These are phyloP conservation scores for Macrolepiota fuliginosa DNA, from an alignment of 768 basidiomycete species.

Conservation along the genomic window DNA sequence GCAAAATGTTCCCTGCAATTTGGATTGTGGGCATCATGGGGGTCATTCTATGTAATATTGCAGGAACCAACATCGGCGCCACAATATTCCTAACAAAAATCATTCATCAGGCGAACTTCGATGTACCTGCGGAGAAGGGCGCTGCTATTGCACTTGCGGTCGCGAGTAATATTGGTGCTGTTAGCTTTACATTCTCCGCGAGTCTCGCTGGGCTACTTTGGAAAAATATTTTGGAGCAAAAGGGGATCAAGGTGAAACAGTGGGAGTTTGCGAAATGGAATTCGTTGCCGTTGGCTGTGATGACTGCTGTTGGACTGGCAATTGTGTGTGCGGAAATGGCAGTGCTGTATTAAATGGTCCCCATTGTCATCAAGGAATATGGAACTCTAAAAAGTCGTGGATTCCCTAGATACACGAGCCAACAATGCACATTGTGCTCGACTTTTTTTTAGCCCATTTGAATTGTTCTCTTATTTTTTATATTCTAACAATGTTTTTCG, in stretches of 20 bases:
- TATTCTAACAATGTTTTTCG: too few relatives aligned
- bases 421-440: too few relatives aligned
- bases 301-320: constrained; percentile 64
- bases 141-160: constrained; percentile 78
- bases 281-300: constrained; percentile 55
- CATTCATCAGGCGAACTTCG: constrained; percentile 45
- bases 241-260: constrained; percentile 61
- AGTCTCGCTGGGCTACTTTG: constrained; percentile 89
- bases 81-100: constrained; percentile 87
- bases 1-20: constrained; percentile 47
- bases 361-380: neutral
- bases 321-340: constrained; percentile 79
- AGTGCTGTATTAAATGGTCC: constrained; percentile 29
- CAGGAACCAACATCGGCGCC: constrained; percentile 89
- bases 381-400: neutral
- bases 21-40: constrained; percentile 72
- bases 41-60: constrained; percentile 75
- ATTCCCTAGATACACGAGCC: neutral
- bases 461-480: too few relatives aligned
- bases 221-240: constrained; percentile 70
- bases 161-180: constrained; percentile 87
- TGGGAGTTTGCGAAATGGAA: constrained; percentile 74
- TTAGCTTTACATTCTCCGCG: constrained; percentile 85
- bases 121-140: constrained; percentile 38
- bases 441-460: too few relatives aligned